Evolutionary conservation across 2,329 filamentous ascomycete genomes (phyloP).

Genomic region (Stagonosporopsis cucurbitacearum): DNA sequence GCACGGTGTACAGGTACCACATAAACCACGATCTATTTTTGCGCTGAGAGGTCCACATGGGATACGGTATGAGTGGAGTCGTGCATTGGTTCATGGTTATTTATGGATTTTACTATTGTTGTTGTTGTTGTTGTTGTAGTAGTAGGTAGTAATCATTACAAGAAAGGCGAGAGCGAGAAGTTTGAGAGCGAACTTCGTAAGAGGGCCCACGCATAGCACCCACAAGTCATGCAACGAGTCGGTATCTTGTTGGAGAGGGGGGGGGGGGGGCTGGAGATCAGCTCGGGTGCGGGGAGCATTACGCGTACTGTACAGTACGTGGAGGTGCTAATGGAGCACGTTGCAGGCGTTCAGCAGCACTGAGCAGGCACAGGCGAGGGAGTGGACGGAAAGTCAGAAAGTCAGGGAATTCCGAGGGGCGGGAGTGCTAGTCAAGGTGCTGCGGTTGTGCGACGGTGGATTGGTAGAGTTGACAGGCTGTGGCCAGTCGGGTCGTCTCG

Average conservation of each 20-base stretch:
- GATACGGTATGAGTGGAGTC: background rate
- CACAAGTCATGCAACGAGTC: background rate
- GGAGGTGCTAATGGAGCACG: constrained; percentile 12
- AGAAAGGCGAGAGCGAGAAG: background rate
- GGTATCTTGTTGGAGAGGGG: too few relatives aligned
- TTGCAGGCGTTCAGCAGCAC: constrained; percentile 10
- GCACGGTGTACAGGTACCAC: too few relatives aligned
- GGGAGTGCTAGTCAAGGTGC: constrained; percentile 28
- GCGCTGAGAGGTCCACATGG: background rate
- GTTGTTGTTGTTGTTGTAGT: too few relatives aligned
- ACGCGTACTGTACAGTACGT: constrained; percentile 13
- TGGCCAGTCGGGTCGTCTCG: constrained; percentile 8
- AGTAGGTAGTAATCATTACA: too few relatives aligned
- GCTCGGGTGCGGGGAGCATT: constrained; percentile 15
- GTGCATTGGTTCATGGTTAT: constrained; percentile 1
- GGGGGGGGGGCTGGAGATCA: constrained; percentile 6
- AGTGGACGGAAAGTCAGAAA: background rate
- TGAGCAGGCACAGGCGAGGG: too few relatives aligned
- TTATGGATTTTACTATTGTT: too few relatives aligned
- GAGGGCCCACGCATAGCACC: too few relatives aligned
- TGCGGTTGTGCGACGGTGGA: constrained; percentile 21
- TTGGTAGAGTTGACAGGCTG: background rate
- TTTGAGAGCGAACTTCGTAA: too few relatives aligned
- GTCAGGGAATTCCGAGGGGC: constrained; percentile 23
- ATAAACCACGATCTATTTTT: background rate